A percentile compares a stretch with the other conserved stretches of the same genome.
These are phyloP conservation scores for Ascochyta clinopodiicola DNA, from an alignment of 2,329 filamentous ascomycete genomes.

Conservation along the genomic window DNA sequence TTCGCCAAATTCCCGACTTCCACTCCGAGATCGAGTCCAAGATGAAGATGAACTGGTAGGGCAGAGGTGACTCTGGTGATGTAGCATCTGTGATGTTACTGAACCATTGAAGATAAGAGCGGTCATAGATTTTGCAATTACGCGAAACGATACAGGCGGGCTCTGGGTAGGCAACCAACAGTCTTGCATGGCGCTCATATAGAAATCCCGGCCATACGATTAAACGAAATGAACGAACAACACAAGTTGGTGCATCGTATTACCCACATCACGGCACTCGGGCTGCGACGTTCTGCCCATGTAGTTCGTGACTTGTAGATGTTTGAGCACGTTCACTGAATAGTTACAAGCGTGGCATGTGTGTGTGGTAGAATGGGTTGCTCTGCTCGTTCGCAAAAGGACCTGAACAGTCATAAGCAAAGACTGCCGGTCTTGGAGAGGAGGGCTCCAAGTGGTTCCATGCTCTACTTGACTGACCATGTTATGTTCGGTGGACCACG, in stretches of 20 bases:
- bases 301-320: background rate
- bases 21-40: constrained; percentile 95
- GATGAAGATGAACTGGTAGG: constrained; percentile 74
- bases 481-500: background rate
- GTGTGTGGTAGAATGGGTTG: background rate
- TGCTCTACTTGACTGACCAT: background rate
- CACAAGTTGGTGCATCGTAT: background rate
- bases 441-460: background rate
- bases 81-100: background rate
- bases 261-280: background rate
- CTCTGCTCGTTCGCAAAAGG: no score
- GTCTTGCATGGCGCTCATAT: background rate
- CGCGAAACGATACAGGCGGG: background rate
- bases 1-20: constrained; percentile 72
- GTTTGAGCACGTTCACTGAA: background rate
- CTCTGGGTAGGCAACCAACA: background rate
- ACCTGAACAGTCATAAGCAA: background rate
- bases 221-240: constrained; percentile 11
- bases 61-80: background rate
- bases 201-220: background rate
- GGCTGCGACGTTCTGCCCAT: background rate
- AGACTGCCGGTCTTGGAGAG: background rate
- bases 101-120: background rate
- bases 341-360: background rate
- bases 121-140: background rate